phyloP scores from a whole-genome alignment of 1,139 yeast genomes.

The Pichia sp. region DNA sequence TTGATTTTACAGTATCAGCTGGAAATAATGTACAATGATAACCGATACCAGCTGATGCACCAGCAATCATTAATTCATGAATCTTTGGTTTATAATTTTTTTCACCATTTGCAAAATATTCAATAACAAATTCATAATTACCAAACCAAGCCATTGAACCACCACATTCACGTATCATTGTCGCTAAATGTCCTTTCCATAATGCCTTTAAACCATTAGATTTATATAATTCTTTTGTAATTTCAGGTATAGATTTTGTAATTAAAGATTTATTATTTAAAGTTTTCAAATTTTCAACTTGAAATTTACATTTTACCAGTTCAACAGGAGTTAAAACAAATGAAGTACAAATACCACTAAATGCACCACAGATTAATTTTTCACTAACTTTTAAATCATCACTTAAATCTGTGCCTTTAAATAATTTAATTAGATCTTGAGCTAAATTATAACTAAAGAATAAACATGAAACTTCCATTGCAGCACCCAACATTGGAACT shows the following conservation, averaged over 20 bases:
- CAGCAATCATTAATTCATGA: constrained; percentile 59
- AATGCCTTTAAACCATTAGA: constrained; percentile 55
- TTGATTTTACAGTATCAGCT: constrained; percentile 82
- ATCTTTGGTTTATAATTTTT: constrained; percentile 33
- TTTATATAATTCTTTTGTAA: constrained; percentile 40
- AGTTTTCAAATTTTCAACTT: constrained; percentile 53
- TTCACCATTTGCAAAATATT: constrained; percentile 30
- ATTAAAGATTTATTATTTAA: constrained; percentile 13
- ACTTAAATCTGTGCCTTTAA: constrained; percentile 14
- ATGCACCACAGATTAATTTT: constrained; percentile 58
- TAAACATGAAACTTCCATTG: constrained; percentile 73
- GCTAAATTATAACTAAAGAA: constrained; percentile 57
- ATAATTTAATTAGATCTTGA: constrained; percentile 29
- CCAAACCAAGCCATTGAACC: constrained; percentile 97
- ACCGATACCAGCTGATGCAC: constrained; percentile 81
- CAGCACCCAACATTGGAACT: constrained; percentile 84
- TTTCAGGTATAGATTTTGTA: constrained; percentile 19
- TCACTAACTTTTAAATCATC: constrained; percentile 19
- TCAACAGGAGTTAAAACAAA: constrained; percentile 87
- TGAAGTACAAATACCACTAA: constrained; percentile 80
- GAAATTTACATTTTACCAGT: constrained; percentile 79
- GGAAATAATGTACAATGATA: constrained; percentile 82
- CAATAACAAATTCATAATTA: constrained; percentile 59
- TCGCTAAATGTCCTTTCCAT: constrained; percentile 88
- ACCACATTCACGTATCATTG: constrained; percentile 74